Conservation (phyloP, 208 protist genomes). For the Porcisia deanei region DNA sequence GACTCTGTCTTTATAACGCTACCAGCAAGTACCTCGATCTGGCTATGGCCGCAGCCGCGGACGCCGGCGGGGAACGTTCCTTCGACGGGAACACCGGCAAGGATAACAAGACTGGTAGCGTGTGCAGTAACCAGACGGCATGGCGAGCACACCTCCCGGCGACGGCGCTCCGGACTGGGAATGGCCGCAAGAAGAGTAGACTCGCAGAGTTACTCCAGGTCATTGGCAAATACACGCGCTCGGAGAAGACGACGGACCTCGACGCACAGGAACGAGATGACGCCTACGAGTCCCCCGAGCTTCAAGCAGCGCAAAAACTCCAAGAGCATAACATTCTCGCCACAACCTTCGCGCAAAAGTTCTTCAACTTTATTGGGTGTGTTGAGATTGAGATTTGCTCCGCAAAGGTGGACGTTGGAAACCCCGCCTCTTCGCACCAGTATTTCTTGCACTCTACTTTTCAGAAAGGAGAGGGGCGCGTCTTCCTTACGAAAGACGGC, state of each 20-base stretch:
- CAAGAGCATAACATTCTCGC: conserved; percentile 50
- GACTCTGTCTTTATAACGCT: conserved; percentile 80
- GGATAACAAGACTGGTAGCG: conserved; percentile 8
- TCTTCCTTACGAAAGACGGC: conserved; percentile 66
- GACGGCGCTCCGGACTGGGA: background rate
- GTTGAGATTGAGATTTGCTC: conserved; percentile 79
- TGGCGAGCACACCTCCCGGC: background rate
- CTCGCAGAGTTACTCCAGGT: background rate
- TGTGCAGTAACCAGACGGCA: background rate
- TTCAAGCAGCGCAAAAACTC: conserved; percentile 39
- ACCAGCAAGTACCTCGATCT: conserved; percentile 80
- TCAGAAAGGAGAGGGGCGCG: conserved; percentile 60
- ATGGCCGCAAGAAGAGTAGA: background rate
- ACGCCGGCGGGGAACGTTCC: background rate
- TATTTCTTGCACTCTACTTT: conserved; percentile 84
- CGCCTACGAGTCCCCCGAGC: conserved; percentile 21
- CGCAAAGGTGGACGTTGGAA: conserved; percentile 76
- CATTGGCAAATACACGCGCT: conserved; percentile 14
- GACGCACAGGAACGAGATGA: conserved; percentile 25
- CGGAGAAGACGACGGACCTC: conserved; percentile 17
- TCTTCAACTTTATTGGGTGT: conserved; percentile 76
- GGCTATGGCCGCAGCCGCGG: conserved; percentile 11
- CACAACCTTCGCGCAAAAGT: conserved; percentile 52
- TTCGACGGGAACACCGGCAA: background rate
- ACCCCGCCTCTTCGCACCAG: conserved; percentile 50